Evolutionary conservation across 2,329 filamentous ascomycete genomes (phyloP).

Genomic region (Venturia oleaginea): DNA sequence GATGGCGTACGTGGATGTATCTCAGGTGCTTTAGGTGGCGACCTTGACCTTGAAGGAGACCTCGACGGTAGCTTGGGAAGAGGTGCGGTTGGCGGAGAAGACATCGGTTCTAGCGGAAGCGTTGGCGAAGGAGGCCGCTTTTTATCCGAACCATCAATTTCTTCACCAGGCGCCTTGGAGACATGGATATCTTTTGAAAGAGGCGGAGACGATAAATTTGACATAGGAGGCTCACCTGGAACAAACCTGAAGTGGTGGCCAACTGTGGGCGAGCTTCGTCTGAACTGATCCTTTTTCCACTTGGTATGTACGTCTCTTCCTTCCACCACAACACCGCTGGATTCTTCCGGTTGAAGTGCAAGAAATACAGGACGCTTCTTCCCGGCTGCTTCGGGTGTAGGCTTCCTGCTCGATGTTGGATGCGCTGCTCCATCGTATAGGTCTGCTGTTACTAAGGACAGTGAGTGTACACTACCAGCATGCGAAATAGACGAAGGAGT

Average conservation of each 20-base stretch:
- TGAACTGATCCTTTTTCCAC: slow-evolving; percentile 8
- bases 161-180: neutral
- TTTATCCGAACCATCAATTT: neutral
- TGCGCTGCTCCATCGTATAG: neutral
- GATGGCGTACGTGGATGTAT: neutral
- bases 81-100: slow-evolving; percentile 1
- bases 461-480: neutral
- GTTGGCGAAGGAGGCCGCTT: neutral
- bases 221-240: slow-evolving; percentile 6
- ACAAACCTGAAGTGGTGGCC: slow-evolving; percentile 13
- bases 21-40: neutral
- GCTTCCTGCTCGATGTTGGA: slow-evolving; percentile 1
- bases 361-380: slow-evolving; percentile 12
- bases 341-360: slow-evolving; percentile 7
- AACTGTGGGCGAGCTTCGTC: slow-evolving; percentile 14
- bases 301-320: neutral
- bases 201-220: neutral
- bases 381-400: neutral
- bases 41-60: slow-evolving; percentile 9
- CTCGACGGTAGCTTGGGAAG: slow-evolving; percentile 6
- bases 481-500: neutral
- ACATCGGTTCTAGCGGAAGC: neutral
- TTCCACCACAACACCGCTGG: neutral
- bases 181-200: neutral
- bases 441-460: neutral